Base-by-base conservation (phyloP, 2,329 filamentous ascomycete species). In the Scedosporium boydii region DNA sequence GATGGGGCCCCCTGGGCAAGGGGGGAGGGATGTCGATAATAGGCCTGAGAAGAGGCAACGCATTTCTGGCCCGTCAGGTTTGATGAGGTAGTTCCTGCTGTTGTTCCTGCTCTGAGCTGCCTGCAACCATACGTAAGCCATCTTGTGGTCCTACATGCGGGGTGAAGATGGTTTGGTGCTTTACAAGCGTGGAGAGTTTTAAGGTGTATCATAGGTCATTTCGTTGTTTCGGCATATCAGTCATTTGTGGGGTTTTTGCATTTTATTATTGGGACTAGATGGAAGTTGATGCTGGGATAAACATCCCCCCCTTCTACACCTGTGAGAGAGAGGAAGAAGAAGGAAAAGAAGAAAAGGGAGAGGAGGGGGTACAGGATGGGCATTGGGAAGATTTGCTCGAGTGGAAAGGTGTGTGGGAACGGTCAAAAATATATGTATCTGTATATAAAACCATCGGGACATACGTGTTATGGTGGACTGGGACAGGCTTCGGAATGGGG, bases 1-100 rank as follows among this genome's bases (percentile, higher is more conserved):
- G 6, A 59, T 59, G 59, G 55, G 55, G 6, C 55, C 55, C n/a
- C 55, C 55, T 55, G 51, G 51, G 3, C 55, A 38, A 23, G 34
- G 27, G 55, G 26, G n/a, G 2, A 58, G 55, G 16, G 59, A 34
- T 38, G 44, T 23, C 2, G 59, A 61, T n/a, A 53, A 56, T n/a
- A 53, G 59, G 42, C 59, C 59, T 4, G 59, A 61, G 23, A 61
- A 61, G 58, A 61, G 59, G 29, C 46, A 46, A 48, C 27, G 59
- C 23, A 29, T 61, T 10, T n/a, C 55, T 10, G 59, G 59, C 5
- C 44, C 42, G n/a, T 29, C 41, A 44, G n/a, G 34, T 38, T 18
- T 51, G 21, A 38, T 60, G 42, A 14, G 59, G 26, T 60, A 21
- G 34, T 55, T 26, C 16, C 44, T 21, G 44, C 44, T 12, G 2